Percentiles rank a stretch among this genome's conserved stretches.
Evolutionary conservation across 1,284 basidiomycete genomes (phyloP).

Genomic region (Coniferiporia weirii): DNA sequence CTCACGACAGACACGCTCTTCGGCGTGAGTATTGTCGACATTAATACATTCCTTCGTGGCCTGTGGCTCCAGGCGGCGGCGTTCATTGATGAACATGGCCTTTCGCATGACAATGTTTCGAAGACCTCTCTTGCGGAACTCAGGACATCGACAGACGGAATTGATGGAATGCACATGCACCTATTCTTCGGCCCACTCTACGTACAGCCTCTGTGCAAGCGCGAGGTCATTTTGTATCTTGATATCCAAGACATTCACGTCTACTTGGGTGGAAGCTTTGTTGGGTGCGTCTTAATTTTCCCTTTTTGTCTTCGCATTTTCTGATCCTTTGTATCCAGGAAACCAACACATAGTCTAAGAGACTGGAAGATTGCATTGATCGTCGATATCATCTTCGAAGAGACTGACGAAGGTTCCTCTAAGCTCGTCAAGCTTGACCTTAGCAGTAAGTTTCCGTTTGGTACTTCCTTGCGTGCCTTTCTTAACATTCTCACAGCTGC

Average conservation of each 20-base stretch:
- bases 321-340: not conserved
- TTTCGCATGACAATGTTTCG: constrained; percentile 17
- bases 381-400: constrained; percentile 24
- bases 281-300: constrained; percentile 18
- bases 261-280: constrained; percentile 24
- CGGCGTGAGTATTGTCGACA: constrained; percentile 26
- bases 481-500: constrained; percentile 21
- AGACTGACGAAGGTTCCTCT: constrained; percentile 22
- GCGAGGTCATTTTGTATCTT: constrained; percentile 30
- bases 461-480: not conserved
- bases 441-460: constrained; percentile 21
- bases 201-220: constrained; percentile 27
- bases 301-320: not conserved
- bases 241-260: constrained; percentile 27
- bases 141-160: constrained; percentile 19
- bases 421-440: constrained; percentile 25
- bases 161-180: constrained; percentile 24
- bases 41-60: constrained; percentile 28
- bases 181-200: constrained; percentile 27
- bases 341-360: constrained; percentile 7
- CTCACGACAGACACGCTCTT: constrained; percentile 22
- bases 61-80: constrained; percentile 30
- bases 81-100: constrained; percentile 19
- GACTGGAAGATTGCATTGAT: constrained; percentile 30
- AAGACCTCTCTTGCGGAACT: constrained; percentile 26